Base-by-base conservation (phyloP, 2,329 filamentous ascomycete species). In the Helotiales sp. region DNA sequence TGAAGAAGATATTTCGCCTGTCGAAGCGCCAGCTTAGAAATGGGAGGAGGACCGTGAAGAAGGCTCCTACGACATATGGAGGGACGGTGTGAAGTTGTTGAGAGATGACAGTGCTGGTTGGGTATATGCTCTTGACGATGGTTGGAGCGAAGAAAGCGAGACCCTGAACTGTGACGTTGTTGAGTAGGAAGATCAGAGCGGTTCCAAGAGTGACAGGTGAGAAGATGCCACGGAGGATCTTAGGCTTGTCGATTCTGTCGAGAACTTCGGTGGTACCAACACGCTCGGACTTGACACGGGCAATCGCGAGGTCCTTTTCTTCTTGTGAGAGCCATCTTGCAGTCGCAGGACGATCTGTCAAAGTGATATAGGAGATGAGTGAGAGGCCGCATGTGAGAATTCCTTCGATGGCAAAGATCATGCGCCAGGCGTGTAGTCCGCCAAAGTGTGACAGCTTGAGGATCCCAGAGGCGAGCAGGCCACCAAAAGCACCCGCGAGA, bases 361-460 rank as follows among this genome's bases (percentile, higher is more conserved):
- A 73, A 0, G 83, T 86, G 64, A 86, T 63, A 69, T 89, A 88
- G 1, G 81, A 73, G 33, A 90, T 75, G 1, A 89, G n/a, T 0
- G 80, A 77, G 0, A 90, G 70, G 0, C 77, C 76, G 59, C 60
- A 61, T 75, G 83, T 85, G 62, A 88, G 81, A 64, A 89, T 83
- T 19, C 87, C 87, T 68, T 90, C 87, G n/a, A 90, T 83, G 3
- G 79, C 81, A 54, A 90, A 90, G 52, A 90, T 88, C 85, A 89
- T 88, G 7, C 86, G 76, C 87, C 87, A 90, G 5, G 71, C 73
- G 24, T 73, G 74, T 0, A 89, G 71, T 3, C 75, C 69, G 6
- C 84, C 86, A 24, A 67, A 64, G 34, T 76, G 71, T 53, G 81
- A 73, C 1, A 91, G 76, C 2, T 74, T 84, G 19, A 90, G 76